Evolutionary conservation across 352 stramenopile species (phyloP), one percentile per base, ranked within the genome.

Genomic region (Globisporangium takayamanum): DNA sequence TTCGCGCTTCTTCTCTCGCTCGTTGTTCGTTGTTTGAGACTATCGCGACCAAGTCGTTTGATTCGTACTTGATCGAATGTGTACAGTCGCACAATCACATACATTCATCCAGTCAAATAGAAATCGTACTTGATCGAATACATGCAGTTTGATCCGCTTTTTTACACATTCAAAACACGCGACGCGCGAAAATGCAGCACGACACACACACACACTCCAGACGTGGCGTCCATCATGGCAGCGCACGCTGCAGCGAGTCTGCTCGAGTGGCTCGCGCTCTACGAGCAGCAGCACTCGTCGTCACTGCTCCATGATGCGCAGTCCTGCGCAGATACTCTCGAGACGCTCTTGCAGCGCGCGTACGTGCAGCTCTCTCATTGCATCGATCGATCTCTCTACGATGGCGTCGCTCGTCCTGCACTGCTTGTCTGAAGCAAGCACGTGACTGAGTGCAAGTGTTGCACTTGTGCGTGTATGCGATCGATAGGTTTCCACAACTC

Each of bases 251-350:
- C 65, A 30, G 20, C 68, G 52, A 86, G 76, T 50, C 62, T 79
- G 39, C 50, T 61, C 60, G 61, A 45, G 4, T 81, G 73, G 70
- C 39, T 71, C 51, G 26, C 42, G 44, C 60, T 77, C 30, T 81
- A 81, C 14, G 48, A 18, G 3, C 11, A 56, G 50, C 12, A 52
- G 30, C 51, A 26, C 41, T 8, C 49, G 46, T 28, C 39, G 26
- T 8, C n/a, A 8, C 30, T 45, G 50, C 50, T 10, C 33, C 10
- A 14, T 39, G 33, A 46, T 20, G 2, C 37, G 0, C 0, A 45
- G 5, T 50, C 41, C 6, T 62, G 67, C 57, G 33, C 50, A 0
- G 39, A 25, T 3, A 61, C 68, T 6, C 15, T 72, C 14, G 39
- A 57, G 45, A 65, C 56, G 36, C 44, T 87, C 0, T 48, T 74